These are phyloP conservation scores for Cladophialophora bantiana DNA, from an alignment of 2,329 filamentous ascomycete genomes.

Conservation along the genomic window DNA sequence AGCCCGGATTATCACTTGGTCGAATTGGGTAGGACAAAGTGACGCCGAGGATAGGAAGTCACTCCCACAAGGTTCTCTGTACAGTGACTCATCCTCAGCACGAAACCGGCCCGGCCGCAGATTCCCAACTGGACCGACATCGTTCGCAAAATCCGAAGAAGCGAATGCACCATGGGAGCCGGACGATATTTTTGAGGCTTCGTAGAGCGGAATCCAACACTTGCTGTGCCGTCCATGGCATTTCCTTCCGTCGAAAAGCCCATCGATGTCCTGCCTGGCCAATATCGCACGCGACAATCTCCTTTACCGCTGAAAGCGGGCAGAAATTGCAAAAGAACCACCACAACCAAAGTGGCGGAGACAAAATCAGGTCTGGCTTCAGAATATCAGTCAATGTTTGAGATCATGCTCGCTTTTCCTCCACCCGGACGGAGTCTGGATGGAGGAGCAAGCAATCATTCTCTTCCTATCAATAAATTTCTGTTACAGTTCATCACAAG, in stretches of 20 bases:
- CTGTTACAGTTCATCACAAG: slow-evolving; percentile 53
- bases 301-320: neutral
- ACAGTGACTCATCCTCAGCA: neutral
- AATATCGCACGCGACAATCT: neutral
- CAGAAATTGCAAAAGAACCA: neutral
- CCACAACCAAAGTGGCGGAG: neutral
- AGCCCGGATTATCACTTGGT: neutral
- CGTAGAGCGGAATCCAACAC: neutral
- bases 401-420: slow-evolving; percentile 31
- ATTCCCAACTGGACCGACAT: no score
- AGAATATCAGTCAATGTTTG: slow-evolving; percentile 43
- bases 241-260: neutral
- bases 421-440: slow-evolving; percentile 9
- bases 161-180: neutral
- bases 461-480: slow-evolving; percentile 57
- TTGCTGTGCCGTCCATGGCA: neutral
- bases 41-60: neutral
- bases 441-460: slow-evolving; percentile 47
- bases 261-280: neutral
- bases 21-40: neutral
- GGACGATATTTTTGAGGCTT: neutral
- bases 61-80: neutral
- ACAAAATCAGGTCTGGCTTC: slow-evolving; percentile 26
- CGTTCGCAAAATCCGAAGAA: neutral
- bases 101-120: neutral